Conservation (phyloP, 2,329 filamentous ascomycete species). For the Ustulina deusta region DNA sequence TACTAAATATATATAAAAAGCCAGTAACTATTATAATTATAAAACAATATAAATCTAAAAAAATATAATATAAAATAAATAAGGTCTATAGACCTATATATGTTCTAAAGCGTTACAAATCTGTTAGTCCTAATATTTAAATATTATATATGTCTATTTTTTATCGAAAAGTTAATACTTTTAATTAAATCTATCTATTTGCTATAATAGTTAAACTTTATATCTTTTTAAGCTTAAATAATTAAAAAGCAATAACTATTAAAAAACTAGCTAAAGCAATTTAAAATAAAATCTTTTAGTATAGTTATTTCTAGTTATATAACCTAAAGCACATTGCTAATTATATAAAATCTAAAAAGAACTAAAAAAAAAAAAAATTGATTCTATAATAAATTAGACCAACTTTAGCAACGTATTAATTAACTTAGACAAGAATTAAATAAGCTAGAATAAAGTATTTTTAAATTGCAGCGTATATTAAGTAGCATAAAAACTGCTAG, state of each 20-base stretch:
- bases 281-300: background rate
- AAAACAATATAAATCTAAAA: too few relatives aligned
- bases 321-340: constrained; percentile 6
- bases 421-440: background rate
- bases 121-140: too few relatives aligned
- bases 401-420: background rate
- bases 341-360: background rate
- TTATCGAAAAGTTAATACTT: too few relatives aligned
- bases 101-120: too few relatives aligned
- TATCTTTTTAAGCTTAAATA: too few relatives aligned
- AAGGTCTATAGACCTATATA: too few relatives aligned
- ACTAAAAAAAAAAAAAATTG: background rate
- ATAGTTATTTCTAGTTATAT: background rate
- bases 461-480: background rate
- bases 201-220: too few relatives aligned
- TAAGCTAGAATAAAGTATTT: background rate
- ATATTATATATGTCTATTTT: too few relatives aligned
- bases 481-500: background rate
- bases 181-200: too few relatives aligned
- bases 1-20: too few relatives aligned
- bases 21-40: too few relatives aligned
- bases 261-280: background rate
- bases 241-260: background rate
- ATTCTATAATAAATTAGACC: background rate
- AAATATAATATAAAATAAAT: too few relatives aligned